Conservation (phyloP, 2,329 filamentous ascomycete genomes). For the Fusarium caatingaense region DNA sequence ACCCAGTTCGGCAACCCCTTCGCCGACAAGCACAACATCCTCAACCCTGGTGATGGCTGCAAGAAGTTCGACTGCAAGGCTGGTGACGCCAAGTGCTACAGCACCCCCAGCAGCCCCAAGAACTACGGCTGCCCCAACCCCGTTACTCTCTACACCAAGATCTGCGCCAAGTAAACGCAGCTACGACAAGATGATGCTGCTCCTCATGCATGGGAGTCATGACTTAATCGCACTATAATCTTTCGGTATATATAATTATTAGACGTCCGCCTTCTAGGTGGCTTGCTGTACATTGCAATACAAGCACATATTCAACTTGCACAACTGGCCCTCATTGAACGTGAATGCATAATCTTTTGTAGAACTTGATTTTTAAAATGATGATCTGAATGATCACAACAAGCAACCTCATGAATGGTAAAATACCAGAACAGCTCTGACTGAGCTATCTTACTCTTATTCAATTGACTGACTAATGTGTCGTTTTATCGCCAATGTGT, state of each 20-base stretch:
- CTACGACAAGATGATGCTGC: background rate
- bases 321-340: no score
- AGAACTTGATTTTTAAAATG: no score
- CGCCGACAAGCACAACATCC: slow-evolving; percentile 50
- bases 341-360: no score
- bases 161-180: slow-evolving; percentile 44
- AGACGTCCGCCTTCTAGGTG: background rate
- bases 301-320: background rate
- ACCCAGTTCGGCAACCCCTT: slow-evolving; percentile 56
- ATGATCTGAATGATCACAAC: no score
- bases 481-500: no score
- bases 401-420: fast-evolving
- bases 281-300: background rate
- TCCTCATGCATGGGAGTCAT: no score
- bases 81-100: slow-evolving; percentile 55
- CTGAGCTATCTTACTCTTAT: no score
- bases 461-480: no score
- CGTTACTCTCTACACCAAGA: slow-evolving; percentile 50
- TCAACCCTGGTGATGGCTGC: slow-evolving; percentile 54
- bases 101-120: slow-evolving; percentile 52
- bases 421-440: no score
- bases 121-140: slow-evolving; percentile 57
- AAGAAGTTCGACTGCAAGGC: slow-evolving; percentile 54
- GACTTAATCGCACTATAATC: background rate
- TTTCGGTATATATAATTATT: slow-evolving; percentile 9